These are phyloP conservation scores for Colletotrichum chlorophyti DNA, from an alignment of 2,329 filamentous ascomycete genomes.

Conservation along the genomic window DNA sequence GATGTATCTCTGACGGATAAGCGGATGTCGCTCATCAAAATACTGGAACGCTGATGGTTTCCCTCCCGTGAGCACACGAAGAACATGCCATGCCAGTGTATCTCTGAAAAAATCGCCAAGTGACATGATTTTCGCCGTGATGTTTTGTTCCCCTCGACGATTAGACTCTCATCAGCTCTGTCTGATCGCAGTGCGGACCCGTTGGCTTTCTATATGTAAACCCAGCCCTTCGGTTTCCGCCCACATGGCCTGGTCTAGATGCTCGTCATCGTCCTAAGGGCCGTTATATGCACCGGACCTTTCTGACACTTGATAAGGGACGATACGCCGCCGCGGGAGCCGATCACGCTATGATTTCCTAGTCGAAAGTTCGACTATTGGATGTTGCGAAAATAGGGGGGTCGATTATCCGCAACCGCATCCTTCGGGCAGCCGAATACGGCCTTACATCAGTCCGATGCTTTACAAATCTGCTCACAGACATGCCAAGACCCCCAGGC, in stretches of 20 bases:
- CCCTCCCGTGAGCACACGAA: conserved; percentile 8
- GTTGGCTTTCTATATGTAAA: background rate
- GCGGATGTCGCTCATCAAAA: conserved; percentile 17
- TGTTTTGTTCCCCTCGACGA: background rate
- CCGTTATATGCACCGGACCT: background rate
- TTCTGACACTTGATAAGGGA: no score
- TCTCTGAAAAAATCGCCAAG: conserved; percentile 22
- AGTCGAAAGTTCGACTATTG: no score
- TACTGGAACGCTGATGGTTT: conserved; percentile 16
- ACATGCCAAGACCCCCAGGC: no score
- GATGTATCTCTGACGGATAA: conserved; percentile 12
- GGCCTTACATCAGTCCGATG: no score
- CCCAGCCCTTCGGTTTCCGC: no score
- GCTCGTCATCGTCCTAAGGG: background rate
- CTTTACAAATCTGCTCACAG: no score
- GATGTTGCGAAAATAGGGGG: no score
- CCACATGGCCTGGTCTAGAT: no score
- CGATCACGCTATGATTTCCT: background rate
- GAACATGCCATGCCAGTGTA: conserved; percentile 14
- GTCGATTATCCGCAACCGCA: no score
- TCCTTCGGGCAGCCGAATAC: no score
- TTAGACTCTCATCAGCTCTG: background rate
- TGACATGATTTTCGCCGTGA: background rate
- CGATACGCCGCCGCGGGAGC: no score
- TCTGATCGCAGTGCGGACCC: background rate